Percentiles rank a stretch among this genome's conserved stretches.
Evolutionary conservation across 139 green algal genomes (phyloP).

Genomic region (Chlorella vulgaris): DNA sequence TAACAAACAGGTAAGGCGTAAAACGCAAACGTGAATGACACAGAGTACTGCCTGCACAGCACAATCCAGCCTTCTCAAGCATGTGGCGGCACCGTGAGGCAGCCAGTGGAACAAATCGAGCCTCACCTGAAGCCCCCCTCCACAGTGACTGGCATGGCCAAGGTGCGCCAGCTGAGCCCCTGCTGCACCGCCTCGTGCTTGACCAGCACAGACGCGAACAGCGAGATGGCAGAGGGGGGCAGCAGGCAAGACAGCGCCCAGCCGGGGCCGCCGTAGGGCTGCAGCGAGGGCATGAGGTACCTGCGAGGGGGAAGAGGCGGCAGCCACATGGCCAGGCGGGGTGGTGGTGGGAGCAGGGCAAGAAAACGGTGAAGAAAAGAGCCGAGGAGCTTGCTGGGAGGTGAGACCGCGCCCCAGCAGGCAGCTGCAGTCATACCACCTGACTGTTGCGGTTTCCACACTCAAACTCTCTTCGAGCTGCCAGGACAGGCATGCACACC

Average conservation of each 20-base stretch:
- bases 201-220: slow-evolving; percentile 73
- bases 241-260: slow-evolving; percentile 74
- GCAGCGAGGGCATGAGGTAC: slow-evolving; percentile 55
- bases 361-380: too few relatives aligned
- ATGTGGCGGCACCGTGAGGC: too few relatives aligned
- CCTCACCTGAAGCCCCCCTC: slow-evolving; percentile 53
- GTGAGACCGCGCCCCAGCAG: too few relatives aligned
- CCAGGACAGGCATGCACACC: background rate
- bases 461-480: background rate
- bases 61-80: too few relatives aligned
- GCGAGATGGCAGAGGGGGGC: slow-evolving; percentile 71
- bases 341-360: background rate
- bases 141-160: slow-evolving; percentile 53
- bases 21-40: background rate
- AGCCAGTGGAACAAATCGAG: too few relatives aligned
- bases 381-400: too few relatives aligned
- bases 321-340: background rate
- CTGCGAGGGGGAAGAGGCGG: slow-evolving; percentile 23
- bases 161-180: slow-evolving; percentile 47
- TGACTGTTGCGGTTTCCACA: too few relatives aligned
- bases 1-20: background rate
- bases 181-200: slow-evolving; percentile 67
- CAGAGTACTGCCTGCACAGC: background rate
- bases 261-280: slow-evolving; percentile 65
- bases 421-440: too few relatives aligned